Conservation (phyloP, 2,329 filamentous ascomycete species). For the Anisogramma anomala region DNA sequence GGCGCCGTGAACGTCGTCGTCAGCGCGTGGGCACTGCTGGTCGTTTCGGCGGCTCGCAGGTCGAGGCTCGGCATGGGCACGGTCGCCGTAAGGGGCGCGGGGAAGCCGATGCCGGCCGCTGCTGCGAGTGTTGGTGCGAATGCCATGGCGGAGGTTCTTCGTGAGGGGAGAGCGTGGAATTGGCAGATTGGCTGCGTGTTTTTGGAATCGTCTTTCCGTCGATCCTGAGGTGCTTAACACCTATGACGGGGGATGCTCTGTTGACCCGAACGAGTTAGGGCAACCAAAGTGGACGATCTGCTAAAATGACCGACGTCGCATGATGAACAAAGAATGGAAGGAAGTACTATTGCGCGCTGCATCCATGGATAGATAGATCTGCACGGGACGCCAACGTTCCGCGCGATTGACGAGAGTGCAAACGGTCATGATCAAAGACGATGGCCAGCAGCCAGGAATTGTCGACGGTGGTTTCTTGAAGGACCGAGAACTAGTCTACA, state of each 20-base stretch:
- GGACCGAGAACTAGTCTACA: too few relatives aligned
- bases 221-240: not conserved
- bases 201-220: not conserved
- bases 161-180: not conserved
- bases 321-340: too few relatives aligned
- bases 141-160: not conserved
- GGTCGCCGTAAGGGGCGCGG: not conserved
- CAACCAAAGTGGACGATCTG: too few relatives aligned
- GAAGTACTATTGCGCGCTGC: too few relatives aligned
- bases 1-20: not conserved
- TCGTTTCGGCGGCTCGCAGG: not conserved
- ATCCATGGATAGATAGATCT: too few relatives aligned
- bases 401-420: too few relatives aligned
- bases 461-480: too few relatives aligned
- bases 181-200: not conserved
- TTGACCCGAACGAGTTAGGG: not conserved
- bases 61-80: not conserved
- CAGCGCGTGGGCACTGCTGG: not conserved
- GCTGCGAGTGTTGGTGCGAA: not conserved
- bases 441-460: too few relatives aligned
- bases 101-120: not conserved
- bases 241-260: not conserved
- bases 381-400: too few relatives aligned
- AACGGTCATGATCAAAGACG: too few relatives aligned
- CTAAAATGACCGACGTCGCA: too few relatives aligned